These are phyloP conservation scores for Vitis labrusca DNA, from an alignment of 164 flowering plant genomes.

Conservation along the genomic window DNA sequence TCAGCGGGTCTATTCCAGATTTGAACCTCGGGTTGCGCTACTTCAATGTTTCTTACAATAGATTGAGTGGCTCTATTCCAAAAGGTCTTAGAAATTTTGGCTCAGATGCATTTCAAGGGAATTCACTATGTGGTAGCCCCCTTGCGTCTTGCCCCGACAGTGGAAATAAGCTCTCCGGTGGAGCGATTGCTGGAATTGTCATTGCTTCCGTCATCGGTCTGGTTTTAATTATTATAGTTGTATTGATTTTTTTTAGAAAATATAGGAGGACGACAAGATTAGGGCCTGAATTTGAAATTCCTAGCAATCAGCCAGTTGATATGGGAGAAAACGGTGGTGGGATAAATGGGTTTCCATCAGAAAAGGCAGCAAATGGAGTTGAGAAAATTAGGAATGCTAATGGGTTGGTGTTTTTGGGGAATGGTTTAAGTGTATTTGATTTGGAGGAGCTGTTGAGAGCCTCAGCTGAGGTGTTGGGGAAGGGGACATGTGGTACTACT, in stretches of 20 bases:
- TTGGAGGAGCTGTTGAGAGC: background rate
- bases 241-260: background rate
- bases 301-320: background rate
- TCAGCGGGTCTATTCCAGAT: background rate
- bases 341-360: too few relatives aligned
- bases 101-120: background rate
- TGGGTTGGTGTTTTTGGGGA: slow-evolving; percentile 1
- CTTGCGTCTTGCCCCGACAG: background rate
- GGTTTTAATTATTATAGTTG: background rate
- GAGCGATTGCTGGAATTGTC: background rate
- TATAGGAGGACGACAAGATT: background rate
- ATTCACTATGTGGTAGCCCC: background rate
- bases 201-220: background rate
- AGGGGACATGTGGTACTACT: background rate
- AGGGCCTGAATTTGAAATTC: background rate
- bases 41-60: background rate
- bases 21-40: background rate
- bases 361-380: background rate
- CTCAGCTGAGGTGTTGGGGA: slow-evolving; percentile 4
- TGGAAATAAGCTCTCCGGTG: background rate
- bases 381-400: too few relatives aligned
- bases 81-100: background rate
- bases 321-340: background rate
- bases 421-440: background rate
- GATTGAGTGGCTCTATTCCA: background rate